Conservation (phyloP, 2,329 filamentous ascomycete genomes). For the Pseudogymnoascus sp. region DNA sequence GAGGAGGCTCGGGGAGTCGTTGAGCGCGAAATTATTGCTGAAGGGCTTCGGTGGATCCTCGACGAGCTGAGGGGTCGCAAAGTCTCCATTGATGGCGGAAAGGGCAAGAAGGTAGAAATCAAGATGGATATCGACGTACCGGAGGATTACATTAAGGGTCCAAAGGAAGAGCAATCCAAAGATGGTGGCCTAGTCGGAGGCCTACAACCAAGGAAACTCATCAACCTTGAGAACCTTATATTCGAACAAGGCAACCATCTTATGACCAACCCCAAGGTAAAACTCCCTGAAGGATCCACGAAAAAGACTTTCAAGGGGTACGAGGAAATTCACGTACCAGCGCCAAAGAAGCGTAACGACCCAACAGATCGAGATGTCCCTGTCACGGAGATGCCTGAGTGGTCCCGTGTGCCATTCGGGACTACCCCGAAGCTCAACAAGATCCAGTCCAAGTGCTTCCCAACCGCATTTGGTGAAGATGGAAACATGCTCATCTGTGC, state of each 20-base stretch:
- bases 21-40: slow-evolving; percentile 84
- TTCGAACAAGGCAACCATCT: slow-evolving; percentile 98
- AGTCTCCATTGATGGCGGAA: slow-evolving; percentile 43
- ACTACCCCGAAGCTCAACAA: slow-evolving; percentile 82
- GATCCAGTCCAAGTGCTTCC: slow-evolving; percentile 90
- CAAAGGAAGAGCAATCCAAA: slow-evolving; percentile 42
- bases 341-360: slow-evolving; percentile 79
- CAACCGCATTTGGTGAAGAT: slow-evolving; percentile 83
- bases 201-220: slow-evolving; percentile 74
- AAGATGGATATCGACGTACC: slow-evolving; percentile 90
- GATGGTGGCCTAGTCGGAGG: slow-evolving; percentile 71
- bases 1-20: slow-evolving; percentile 66
- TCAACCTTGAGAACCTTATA: slow-evolving; percentile 91
- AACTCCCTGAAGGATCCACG: slow-evolving; percentile 85
- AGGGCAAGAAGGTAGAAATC: slow-evolving; percentile 68
- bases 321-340: slow-evolving; percentile 94
- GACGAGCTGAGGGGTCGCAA: slow-evolving; percentile 77
- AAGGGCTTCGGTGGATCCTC: slow-evolving; percentile 77
- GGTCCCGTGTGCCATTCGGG: slow-evolving; percentile 81
- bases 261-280: slow-evolving; percentile 98
- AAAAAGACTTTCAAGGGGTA: slow-evolving; percentile 97
- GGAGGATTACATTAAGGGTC: slow-evolving; percentile 45
- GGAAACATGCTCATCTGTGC: slow-evolving; percentile 98
- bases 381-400: slow-evolving; percentile 82
- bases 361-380: slow-evolving; percentile 74